Conservation (phyloP, 1,284 basidiomycete species). For the Ganoderma resinaceum region DNA sequence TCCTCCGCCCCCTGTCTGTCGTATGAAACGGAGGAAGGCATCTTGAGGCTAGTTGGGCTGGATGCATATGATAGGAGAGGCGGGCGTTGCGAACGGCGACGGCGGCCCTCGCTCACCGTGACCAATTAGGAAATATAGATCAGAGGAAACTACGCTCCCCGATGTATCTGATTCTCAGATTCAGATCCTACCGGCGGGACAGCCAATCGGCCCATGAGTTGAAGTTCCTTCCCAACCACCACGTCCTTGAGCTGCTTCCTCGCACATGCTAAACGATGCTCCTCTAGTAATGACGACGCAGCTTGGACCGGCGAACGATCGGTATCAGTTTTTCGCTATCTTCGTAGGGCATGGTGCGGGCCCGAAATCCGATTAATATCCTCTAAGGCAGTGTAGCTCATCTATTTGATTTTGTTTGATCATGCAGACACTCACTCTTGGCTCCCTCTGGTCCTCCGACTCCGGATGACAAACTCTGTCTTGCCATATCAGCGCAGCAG, state of each 20-base stretch:
- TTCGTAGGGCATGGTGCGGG: not conserved
- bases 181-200: slow-evolving; percentile 3
- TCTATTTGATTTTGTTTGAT: slow-evolving; percentile 11
- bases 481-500: slow-evolving; percentile 17
- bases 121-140: not conserved
- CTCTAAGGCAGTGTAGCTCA: slow-evolving; percentile 10
- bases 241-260: not conserved
- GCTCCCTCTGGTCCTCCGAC: not conserved
- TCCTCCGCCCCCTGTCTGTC: not conserved
- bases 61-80: not conserved
- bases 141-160: not conserved
- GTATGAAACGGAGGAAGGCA: not conserved
- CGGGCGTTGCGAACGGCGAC: not conserved
- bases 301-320: not conserved
- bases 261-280: too few species aligned
- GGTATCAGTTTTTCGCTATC: slow-evolving; percentile 1
- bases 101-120: not conserved
- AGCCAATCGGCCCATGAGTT: not conserved
- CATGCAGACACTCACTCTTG: not conserved
- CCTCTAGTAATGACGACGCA: not conserved
- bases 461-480: slow-evolving; percentile 6
- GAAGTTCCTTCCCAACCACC: not conserved
- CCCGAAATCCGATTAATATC: slow-evolving; percentile 9
- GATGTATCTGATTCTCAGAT: slow-evolving; percentile 7
- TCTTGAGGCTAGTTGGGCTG: not conserved